Percentiles rank a stretch among this genome's conserved stretches.
phyloP scores from a whole-genome alignment of 192 early-diverging fungal genomes.

The Chytriomyces sp. region DNA sequence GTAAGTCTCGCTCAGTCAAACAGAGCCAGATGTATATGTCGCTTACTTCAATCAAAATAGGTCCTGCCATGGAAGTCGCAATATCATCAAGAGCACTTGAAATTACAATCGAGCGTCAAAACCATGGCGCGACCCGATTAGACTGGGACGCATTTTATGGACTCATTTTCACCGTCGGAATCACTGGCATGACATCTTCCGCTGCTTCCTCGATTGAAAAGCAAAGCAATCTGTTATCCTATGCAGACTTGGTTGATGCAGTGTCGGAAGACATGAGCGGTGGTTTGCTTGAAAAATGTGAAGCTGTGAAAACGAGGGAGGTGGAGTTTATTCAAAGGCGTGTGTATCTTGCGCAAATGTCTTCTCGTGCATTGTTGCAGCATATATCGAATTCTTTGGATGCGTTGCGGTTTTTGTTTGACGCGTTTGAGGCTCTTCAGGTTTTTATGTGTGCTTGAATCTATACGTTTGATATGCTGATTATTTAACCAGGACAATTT shows the following conservation, averaged over 20 bases:
- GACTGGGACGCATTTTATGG: constrained; percentile 3
- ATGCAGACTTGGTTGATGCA: neutral
- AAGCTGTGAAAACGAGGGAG: neutral
- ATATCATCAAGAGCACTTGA: constrained; percentile 14
- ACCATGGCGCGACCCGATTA: neutral
- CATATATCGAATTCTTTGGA: neutral
- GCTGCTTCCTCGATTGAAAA: neutral
- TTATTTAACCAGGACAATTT: neutral
- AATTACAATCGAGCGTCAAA: constrained; percentile 13
- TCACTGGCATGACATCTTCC: neutral
- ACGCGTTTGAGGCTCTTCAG: neutral
- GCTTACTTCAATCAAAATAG: neutral
- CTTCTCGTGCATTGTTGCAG: neutral
- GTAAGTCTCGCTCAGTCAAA: neutral
- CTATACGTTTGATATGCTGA: neutral
- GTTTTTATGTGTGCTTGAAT: neutral
- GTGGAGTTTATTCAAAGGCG: neutral
- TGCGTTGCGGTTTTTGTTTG: neutral
- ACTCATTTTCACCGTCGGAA: constrained; percentile 17
- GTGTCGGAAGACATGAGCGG: neutral
- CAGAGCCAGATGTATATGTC: no score
- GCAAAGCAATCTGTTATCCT: neutral
- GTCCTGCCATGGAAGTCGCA: neutral
- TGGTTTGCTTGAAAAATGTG: neutral
- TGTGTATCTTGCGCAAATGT: neutral